phyloP scores from a whole-genome alignment of 2,329 filamentous ascomycete species.

The Didymella keratinophila region DNA sequence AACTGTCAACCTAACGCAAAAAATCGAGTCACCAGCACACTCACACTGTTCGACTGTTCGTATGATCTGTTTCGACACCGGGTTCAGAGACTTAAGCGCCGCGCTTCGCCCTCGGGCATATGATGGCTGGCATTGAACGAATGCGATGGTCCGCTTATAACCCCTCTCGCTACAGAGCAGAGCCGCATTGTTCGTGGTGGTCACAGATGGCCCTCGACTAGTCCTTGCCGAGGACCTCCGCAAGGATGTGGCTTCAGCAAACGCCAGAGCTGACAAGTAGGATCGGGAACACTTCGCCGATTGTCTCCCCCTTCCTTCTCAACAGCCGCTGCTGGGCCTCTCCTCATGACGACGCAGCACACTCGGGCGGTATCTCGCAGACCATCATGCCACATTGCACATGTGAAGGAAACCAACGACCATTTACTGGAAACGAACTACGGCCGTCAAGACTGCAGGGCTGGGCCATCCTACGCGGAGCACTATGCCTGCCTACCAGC shows the following conservation, averaged over 20 bases:
- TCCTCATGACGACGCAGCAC: constrained; percentile 9
- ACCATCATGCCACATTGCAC: not conserved
- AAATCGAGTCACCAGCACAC: not conserved
- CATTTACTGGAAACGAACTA: constrained; percentile 10
- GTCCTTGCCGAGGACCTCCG: not conserved
- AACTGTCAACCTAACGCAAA: not conserved
- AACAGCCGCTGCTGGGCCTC: constrained; percentile 10
- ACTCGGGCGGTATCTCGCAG: constrained; percentile 1
- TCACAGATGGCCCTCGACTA: not conserved
- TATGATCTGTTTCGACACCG: not conserved
- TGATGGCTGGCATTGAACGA: constrained; percentile 1
- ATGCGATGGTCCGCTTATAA: constrained; percentile 28
- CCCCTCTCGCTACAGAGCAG: constrained; percentile 27
- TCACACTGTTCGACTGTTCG: not conserved
- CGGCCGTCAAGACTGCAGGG: constrained; percentile 5
- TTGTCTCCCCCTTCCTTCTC: constrained; percentile 5
- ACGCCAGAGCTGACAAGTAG: constrained; percentile 3
- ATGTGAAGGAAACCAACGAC: not conserved
- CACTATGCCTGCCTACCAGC: constrained; percentile 5
- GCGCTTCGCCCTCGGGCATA: constrained; percentile 6
- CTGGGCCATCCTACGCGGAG: constrained; percentile 13
- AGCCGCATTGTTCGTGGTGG: constrained; percentile 27
- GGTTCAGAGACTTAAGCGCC: not conserved
- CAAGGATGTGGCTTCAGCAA: not conserved
- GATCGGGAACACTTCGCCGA: constrained; percentile 4